Evolutionary conservation across 1,139 yeast genomes (phyloP).

Genomic region (Taiozyma sp.): DNA sequence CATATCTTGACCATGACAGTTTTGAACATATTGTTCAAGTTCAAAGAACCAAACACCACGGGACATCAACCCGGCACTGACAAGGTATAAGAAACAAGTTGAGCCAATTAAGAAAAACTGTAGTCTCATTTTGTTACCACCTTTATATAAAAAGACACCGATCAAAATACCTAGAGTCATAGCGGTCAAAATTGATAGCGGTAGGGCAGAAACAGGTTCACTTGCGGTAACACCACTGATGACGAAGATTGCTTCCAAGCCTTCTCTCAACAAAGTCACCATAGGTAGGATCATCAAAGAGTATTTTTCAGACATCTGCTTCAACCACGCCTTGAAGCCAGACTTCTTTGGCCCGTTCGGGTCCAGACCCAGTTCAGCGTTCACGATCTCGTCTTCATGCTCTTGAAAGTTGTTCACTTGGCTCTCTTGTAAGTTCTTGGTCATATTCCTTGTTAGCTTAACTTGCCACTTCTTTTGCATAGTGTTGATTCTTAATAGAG

Average conservation of each 20-base stretch:
- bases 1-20: conserved; percentile 79
- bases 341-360: background rate
- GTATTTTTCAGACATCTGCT: conserved; percentile 43
- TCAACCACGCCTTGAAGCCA: conserved; percentile 20
- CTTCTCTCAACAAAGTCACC: conserved; percentile 79
- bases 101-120: conserved; percentile 78
- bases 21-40: conserved; percentile 55
- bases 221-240: conserved; percentile 79
- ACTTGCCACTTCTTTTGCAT: conserved; percentile 86
- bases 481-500: conserved; percentile 77
- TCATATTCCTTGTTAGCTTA: conserved; percentile 66
- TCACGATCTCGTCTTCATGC: conserved; percentile 17
- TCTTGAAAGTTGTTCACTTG: conserved; percentile 22
- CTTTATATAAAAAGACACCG: conserved; percentile 67
- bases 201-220: conserved; percentile 64
- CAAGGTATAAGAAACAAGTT: conserved; percentile 79
- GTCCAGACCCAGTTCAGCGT: conserved; percentile 17
- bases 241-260: conserved; percentile 82
- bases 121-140: conserved; percentile 72
- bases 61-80: conserved; percentile 86
- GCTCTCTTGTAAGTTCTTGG: conserved; percentile 33
- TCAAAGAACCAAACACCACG: conserved; percentile 91
- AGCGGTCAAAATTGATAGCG: conserved; percentile 73
- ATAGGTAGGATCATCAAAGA: conserved; percentile 75
- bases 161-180: conserved; percentile 57